Conservation (phyloP, 31 red algal genomes). For the Endocladia muricata region DNA sequence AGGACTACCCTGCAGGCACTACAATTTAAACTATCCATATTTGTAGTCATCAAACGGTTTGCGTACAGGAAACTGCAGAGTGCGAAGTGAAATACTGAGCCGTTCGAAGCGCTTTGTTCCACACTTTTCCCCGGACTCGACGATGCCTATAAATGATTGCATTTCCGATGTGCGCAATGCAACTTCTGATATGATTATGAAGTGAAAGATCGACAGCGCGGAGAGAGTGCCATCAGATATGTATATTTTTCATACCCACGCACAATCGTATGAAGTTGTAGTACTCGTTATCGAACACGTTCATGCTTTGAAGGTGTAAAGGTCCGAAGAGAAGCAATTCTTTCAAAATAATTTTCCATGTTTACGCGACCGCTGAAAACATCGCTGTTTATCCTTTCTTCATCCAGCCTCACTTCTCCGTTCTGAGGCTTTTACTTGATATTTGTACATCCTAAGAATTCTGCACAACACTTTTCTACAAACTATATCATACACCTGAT, state of each 20-base stretch:
- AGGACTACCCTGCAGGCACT: too few relatives aligned
- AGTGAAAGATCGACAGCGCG: too few relatives aligned
- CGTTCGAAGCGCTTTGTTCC: too few relatives aligned
- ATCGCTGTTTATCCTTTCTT: not conserved
- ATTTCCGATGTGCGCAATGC: too few relatives aligned
- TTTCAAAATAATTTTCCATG: conserved; percentile 2
- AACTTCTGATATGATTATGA: too few relatives aligned
- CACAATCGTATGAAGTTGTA: conserved; percentile 2
- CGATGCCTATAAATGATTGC: too few relatives aligned
- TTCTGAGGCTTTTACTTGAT: not conserved
- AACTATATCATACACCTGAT: not conserved
- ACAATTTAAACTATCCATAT: too few relatives aligned
- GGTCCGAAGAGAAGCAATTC: not conserved
- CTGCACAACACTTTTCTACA: not conserved
- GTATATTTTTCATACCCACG: not conserved
- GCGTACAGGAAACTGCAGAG: too few relatives aligned
- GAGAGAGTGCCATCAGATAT: too few relatives aligned
- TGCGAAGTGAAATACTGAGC: too few relatives aligned
- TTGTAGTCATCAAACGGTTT: too few relatives aligned
- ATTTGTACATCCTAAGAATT: not conserved
- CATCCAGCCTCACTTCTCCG: not conserved
- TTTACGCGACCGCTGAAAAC: not conserved
- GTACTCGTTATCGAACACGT: not conserved
- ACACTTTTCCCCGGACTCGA: too few relatives aligned
- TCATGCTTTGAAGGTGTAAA: not conserved